Evolutionary conservation across 768 basidiomycete genomes (phyloP).

Genomic region (Podaxis sp.): DNA sequence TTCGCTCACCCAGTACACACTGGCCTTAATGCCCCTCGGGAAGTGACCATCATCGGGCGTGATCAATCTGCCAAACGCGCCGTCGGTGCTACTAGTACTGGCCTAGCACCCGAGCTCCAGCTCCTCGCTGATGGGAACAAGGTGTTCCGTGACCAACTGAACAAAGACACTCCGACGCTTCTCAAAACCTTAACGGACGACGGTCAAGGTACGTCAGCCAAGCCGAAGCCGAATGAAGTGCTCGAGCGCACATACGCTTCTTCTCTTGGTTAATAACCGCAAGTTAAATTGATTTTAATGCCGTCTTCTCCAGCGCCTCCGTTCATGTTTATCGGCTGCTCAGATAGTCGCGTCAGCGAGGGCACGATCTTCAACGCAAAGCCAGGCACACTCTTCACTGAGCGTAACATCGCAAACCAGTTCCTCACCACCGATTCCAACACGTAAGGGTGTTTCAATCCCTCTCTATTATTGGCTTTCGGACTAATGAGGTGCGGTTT

Average conservation of each 20-base stretch:
- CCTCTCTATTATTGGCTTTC: neutral
- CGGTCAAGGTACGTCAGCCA: constrained; percentile 28
- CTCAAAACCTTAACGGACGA: constrained; percentile 28
- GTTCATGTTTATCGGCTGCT: constrained; percentile 38
- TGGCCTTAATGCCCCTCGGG: constrained; percentile 10
- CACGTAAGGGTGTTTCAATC: constrained; percentile 24
- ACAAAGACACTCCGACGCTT: constrained; percentile 24
- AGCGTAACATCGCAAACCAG: constrained; percentile 40
- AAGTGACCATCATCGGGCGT: constrained; percentile 20
- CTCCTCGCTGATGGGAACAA: constrained; percentile 30
- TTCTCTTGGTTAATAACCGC: neutral
- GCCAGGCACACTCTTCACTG: constrained; percentile 36
- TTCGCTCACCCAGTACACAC: constrained; percentile 21
- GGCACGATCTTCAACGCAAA: constrained; percentile 37
- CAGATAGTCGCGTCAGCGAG: constrained; percentile 37
- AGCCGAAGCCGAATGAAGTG: too few relatives aligned
- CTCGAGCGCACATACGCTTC: neutral
- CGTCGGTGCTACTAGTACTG: neutral
- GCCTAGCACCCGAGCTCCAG: constrained; percentile 20
- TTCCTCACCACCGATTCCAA: constrained; percentile 34
- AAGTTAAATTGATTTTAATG: neutral
- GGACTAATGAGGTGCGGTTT: neutral
- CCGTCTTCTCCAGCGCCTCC: constrained; percentile 23
- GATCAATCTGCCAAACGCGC: constrained; percentile 16
- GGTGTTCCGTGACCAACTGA: constrained; percentile 27